Evolutionary conservation across 169 alveolate species (phyloP).

Genomic region (Plasmodium malariae): DNA sequence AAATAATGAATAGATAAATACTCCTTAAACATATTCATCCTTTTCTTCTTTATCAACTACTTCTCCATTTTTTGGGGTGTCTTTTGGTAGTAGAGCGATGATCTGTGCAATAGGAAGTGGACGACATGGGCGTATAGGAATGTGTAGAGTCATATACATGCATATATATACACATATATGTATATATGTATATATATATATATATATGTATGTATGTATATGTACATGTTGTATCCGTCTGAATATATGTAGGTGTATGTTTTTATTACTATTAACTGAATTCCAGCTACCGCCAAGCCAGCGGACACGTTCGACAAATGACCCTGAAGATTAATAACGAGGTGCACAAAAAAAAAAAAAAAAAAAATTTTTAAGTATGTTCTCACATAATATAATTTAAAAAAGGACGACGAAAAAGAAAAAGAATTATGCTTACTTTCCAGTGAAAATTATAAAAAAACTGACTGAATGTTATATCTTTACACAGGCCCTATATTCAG

Average conservation of each 20-base stretch:
- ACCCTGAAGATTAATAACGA: constrained; percentile 14
- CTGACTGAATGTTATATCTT: constrained; percentile 28
- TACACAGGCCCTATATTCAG: constrained; percentile 34
- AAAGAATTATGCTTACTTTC: constrained; percentile 37
- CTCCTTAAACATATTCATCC: constrained; percentile 52
- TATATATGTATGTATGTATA: neutral
- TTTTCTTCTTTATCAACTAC: constrained; percentile 50
- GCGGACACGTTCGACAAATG: constrained; percentile 64
- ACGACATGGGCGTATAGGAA: too few relatives aligned
- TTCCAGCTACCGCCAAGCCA: constrained; percentile 64
- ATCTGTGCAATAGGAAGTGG: constrained; percentile 22
- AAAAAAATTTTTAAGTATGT: neutral
- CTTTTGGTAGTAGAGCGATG: constrained; percentile 65
- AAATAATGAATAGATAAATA: neutral
- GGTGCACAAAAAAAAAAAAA: too few relatives aligned
- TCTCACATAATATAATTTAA: neutral
- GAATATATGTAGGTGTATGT: neutral
- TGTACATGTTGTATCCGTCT: neutral
- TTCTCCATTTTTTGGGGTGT: constrained; percentile 52
- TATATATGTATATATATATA: constrained; percentile 2
- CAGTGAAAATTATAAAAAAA: constrained; percentile 66
- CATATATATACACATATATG: neutral
- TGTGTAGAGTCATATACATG: neutral
- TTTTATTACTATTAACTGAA: constrained; percentile 71
- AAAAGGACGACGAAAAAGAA: neutral